Base-by-base conservation (phyloP, 805 yeast genomes). In the Candida cerambycidarum region DNA sequence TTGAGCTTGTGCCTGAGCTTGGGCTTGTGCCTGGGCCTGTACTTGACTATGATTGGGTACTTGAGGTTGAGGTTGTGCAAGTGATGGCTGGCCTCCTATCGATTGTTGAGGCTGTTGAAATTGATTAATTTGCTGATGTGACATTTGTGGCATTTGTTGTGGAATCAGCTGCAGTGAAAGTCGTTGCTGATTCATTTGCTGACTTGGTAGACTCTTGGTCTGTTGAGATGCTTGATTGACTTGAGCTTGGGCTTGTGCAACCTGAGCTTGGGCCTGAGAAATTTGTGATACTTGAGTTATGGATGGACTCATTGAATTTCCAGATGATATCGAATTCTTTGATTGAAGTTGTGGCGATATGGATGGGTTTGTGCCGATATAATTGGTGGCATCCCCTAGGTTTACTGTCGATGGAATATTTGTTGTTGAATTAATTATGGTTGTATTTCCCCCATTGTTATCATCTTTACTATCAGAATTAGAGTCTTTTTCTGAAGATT, bases 251-350 rank as follows among this genome's bases (percentile, higher is more conserved):
- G 40, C 36, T 13, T 36, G 44, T 2, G 30, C 36, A 4, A 19
- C 39, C 17, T 41, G 40, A 10, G 44, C 44, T 30, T 39, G 42
- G 8, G 37, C 38, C 25, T 39, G 37, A 9, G 42, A 19, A 12
- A 24, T 32, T 25, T 32, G 42, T 2, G 23, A 7, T 3, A 24
- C 39, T 18, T 41, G 39, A 12, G 12, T 11, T 5, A 34, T 8
- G 3, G 38, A 15, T 4, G 38, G 38, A 34, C 38, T 34, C 5
- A 34, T 3, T 11, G 38, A 23, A 12, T 29, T n/a, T 13, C n/a
- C n/a, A n/a, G 38, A 34, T 11, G 15, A 12, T 12, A 9, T 21
- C 10, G 38, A 24, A 5, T 3, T 5, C n/a, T 21, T 34, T 7
- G 28, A 19, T n/a, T 33, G 28, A 4, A 34, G 3, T 11, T 23